These are phyloP conservation scores for Russula compacta DNA, from an alignment of 768 basidiomycete species.

Conservation along the genomic window DNA sequence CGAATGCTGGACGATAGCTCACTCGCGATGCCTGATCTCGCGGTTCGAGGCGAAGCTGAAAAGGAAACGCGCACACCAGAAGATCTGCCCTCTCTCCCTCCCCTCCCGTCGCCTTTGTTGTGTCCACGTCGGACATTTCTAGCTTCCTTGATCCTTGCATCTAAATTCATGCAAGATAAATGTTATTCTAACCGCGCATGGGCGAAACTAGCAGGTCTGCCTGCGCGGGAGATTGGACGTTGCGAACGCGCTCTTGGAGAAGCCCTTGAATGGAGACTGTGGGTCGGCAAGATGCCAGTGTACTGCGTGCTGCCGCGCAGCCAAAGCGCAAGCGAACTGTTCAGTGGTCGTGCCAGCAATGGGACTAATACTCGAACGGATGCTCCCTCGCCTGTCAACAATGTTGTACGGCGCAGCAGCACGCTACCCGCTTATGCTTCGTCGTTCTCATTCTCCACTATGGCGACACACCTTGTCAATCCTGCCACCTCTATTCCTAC, in stretches of 20 bases:
- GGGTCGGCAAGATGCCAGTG: constrained; percentile 66
- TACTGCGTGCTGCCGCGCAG: constrained; percentile 10
- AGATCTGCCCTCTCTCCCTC: constrained; percentile 30
- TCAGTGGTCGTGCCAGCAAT: neutral
- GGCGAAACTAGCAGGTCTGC: constrained; percentile 88
- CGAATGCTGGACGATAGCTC: constrained; percentile 13
- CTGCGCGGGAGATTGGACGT: constrained; percentile 74
- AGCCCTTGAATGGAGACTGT: constrained; percentile 84
- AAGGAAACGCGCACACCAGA: constrained; percentile 18
- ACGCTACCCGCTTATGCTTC: constrained; percentile 2
- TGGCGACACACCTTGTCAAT: neutral
- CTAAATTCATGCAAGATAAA: constrained; percentile 89
- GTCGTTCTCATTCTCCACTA: neutral
- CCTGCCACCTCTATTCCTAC: neutral
- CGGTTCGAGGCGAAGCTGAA: constrained; percentile 6
- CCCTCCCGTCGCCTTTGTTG: constrained; percentile 69
- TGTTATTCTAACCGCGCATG: constrained; percentile 92
- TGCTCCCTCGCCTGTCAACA: neutral
- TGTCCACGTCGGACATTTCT: constrained; percentile 87
- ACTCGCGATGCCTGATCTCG: constrained; percentile 1
- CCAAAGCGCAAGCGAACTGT: constrained; percentile 10
- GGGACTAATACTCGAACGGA: neutral
- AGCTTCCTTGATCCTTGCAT: constrained; percentile 79
- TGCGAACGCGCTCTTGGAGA: constrained; percentile 85
- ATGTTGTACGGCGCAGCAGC: constrained; percentile 6